Evolutionary conservation across 352 stramenopile species (phyloP).

Genomic region (Globisporangium rhizosaccharum): DNA sequence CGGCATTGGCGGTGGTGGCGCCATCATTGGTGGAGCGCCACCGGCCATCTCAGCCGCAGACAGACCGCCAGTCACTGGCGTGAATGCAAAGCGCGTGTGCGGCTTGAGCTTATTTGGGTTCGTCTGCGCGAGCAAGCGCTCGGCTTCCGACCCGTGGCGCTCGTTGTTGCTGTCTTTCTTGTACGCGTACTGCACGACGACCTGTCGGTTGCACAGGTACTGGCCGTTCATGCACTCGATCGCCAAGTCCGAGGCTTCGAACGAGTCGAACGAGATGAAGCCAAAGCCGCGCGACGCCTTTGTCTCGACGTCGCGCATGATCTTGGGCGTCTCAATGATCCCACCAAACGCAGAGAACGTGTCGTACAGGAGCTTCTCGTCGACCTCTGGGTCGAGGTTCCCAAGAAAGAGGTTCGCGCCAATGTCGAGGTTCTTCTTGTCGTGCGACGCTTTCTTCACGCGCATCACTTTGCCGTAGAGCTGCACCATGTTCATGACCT

Average conservation of each 20-base stretch:
- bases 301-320: conserved; percentile 93
- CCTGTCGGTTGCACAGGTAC: conserved; percentile 96
- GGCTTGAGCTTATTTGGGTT: conserved; percentile 81
- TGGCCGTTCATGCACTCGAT: conserved; percentile 99
- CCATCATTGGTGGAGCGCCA: conserved; percentile 11
- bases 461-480: conserved; percentile 95
- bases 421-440: conserved; percentile 96
- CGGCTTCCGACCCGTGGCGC: conserved; percentile 88
- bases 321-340: conserved; percentile 94
- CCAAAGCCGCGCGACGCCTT: conserved; percentile 94
- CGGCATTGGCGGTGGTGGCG: conserved; percentile 13
- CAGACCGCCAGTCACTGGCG: background rate
- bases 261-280: conserved; percentile 97
- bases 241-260: conserved; percentile 96
- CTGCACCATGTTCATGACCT: conserved; percentile 99
- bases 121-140: conserved; percentile 77
- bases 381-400: conserved; percentile 94
- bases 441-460: conserved; percentile 95
- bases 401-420: conserved; percentile 99
- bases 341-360: conserved; percentile 98
- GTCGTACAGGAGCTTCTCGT: conserved; percentile 99
- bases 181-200: conserved; percentile 98
- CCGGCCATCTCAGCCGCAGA: conserved; percentile 7
- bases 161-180: conserved; percentile 96
- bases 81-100: conserved; percentile 73